Evolutionary conservation across 2,329 filamentous ascomycete genomes (phyloP), one percentile per base, ranked within the genome.

Genomic region (Daldinia sp.): DNA sequence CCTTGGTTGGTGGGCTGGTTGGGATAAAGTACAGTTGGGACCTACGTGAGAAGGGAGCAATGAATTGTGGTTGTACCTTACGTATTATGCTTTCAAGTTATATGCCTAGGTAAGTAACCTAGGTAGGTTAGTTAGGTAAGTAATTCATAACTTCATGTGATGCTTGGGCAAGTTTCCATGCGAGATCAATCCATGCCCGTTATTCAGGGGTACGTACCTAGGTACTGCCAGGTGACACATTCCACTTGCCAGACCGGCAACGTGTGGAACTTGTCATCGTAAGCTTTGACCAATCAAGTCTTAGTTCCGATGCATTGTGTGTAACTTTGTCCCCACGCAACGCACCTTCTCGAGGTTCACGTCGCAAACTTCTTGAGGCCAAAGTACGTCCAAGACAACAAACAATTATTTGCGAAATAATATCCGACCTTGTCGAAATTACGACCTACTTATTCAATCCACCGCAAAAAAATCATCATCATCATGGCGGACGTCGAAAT

Each of bases 401-500:
- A 10, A 43, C 21, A 43, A 43, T 13, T n/a, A n/a, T n/a, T n/a
- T n/a, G 39, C 39, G 39, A 25, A 21, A 37, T 19, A 37, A 10
- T 23, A 21, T 17, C 11, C 37, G 9, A 41, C 6, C n/a, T 43
- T 51, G 32, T 51, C 51, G 47, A 9, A 13, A 4, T 58, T 49
- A 64, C 54, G 48, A 53, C 57, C 51, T 56, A 49, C 50, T 56
- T n/a, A 21, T 30, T 13, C 8, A 17, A 19, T 10, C 9, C 15
- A 29, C 17, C 25, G 25, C 3, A 48, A 48, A 19, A 8, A 4
- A 37, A 37, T 25, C 41, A 45, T 8, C 7, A 32, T 45, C 47
- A 73, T 52, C 55, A 86, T 86, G 84, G 79, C 83, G 23, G 83
- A 85, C 74, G 77, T 79, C 49, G 81, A 87, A 63, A 88, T 89